Conservation (phyloP, 768 basidiomycete species). For the Termitomyces eurrhizus region DNA sequence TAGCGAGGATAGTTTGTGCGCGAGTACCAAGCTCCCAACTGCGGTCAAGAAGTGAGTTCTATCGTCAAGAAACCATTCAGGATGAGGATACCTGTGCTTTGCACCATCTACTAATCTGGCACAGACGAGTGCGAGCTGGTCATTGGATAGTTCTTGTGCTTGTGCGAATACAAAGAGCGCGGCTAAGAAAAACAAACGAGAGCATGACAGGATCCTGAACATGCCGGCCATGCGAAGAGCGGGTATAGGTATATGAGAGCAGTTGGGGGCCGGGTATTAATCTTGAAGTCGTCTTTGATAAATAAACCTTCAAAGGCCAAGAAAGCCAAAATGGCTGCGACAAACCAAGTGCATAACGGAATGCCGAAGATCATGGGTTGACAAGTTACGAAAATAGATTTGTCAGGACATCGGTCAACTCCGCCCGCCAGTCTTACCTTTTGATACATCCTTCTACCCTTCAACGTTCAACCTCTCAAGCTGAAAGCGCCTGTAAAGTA, state of each 20-base stretch:
- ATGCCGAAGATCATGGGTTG: not conserved
- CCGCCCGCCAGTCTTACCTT: not conserved
- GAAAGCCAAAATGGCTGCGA: conserved; percentile 1
- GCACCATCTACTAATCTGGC: conserved; percentile 34
- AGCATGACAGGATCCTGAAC: not conserved
- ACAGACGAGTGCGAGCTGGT: conserved; percentile 30
- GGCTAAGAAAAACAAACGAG: not conserved
- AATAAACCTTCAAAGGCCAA: not conserved
- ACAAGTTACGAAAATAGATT: not conserved
- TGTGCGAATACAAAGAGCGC: conserved; percentile 18
- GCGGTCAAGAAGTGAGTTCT: not conserved
- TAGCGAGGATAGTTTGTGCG: conserved; percentile 44
- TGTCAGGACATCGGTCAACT: not conserved
- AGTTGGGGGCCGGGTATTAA: not conserved
- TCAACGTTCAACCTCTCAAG: not conserved
- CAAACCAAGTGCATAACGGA: not conserved
- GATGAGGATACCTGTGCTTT: conserved; percentile 28
- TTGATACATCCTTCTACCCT: not conserved
- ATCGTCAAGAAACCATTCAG: not conserved
- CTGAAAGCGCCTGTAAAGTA: too few relatives aligned
- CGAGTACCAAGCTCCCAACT: conserved; percentile 60
- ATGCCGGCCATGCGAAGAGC: not conserved
- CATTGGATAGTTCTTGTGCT: conserved; percentile 24
- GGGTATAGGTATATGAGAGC: conserved; percentile 3
- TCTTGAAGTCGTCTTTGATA: not conserved